Base-by-base conservation (phyloP, 257 asterid genomes). In the Coffea canephora region DNA sequence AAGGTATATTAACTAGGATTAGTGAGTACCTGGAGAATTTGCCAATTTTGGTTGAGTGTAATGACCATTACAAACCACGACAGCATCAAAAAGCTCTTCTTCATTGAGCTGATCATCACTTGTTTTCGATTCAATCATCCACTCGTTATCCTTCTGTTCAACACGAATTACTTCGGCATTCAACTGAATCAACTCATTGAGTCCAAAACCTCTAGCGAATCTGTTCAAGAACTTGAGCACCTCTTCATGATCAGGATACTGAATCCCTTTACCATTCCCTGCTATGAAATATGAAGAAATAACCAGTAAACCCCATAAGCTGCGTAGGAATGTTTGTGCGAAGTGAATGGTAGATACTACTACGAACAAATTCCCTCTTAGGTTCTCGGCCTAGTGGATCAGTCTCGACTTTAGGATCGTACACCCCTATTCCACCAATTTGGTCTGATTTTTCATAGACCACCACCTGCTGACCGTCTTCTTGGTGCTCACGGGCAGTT, bases 61-160 rank as follows among this genome's bases (percentile, higher is more conserved):
- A 76, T 85, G 88, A 14, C 88, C 88, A 74, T 27, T 80, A 59
- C 86, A 83, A 74, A 85, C 74, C 54, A 83, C 84, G 3, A 80
- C 86, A 0, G 83, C 84, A 3, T 85, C 84, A 54, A 66, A 82
- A 5, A 34, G 6, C 72, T 77, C 85, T 13, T 39, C 49, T 21
- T 72, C 59, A 18, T 5, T 48, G 69, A 12, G 0, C 31, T 11
- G 55, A 19, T 50, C 81, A 39, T 39, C 4, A 39, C 5, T 18
- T 19, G 15, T 13, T 49, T 69, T 89, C n/a, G 86, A 89, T 80
- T 84, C 93, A 18, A 90, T 87, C 18, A 86, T 68, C 95, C 95
- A 92, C 12, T 78, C 85, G 1, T 39, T 39, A 39, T 31, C 83
- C 21, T 49, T 77, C 54, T 73, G 87, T 73, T 87, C 90, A 3